These are phyloP conservation scores for Penicillium ucsense DNA, from an alignment of 495 filamentous ascomycete species.

Conservation along the genomic window DNA sequence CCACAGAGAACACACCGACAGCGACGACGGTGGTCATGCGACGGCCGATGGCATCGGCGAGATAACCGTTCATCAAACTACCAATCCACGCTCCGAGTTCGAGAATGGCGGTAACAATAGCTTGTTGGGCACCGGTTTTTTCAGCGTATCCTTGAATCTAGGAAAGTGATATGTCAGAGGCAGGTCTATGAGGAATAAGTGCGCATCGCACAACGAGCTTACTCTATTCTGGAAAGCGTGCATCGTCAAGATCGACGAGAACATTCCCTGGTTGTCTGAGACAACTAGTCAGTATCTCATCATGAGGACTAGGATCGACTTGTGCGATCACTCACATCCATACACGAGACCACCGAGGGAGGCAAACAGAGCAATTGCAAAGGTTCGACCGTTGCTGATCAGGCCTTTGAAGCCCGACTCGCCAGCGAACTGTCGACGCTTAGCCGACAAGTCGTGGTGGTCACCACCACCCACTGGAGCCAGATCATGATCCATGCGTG, in stretches of 20 bases:
- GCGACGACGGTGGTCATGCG: background rate
- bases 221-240: background rate
- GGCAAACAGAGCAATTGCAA: constrained; percentile 9
- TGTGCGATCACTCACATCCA: background rate
- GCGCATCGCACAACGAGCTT: background rate
- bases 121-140: background rate
- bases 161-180: background rate
- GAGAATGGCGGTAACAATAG: constrained; percentile 2
- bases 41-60: constrained; percentile 3
- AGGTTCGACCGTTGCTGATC: constrained; percentile 3
- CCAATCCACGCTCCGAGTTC: constrained; percentile 5
- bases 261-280: constrained; percentile 7
- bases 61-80: constrained; percentile 1
- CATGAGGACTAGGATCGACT: background rate
- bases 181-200: background rate
- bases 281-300: background rate
- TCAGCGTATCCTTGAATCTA: constrained; percentile 1
- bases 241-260: constrained; percentile 2
- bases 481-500: background rate
- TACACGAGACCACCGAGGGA: constrained; percentile 12
- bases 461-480: background rate
- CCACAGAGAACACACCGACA: background rate
- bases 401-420: constrained; percentile 7
- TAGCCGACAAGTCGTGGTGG: background rate
- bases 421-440: constrained; percentile 6